phyloP scores from a whole-genome alignment of 176 grass and related monocot species.

The Aegilops tauschii region DNA sequence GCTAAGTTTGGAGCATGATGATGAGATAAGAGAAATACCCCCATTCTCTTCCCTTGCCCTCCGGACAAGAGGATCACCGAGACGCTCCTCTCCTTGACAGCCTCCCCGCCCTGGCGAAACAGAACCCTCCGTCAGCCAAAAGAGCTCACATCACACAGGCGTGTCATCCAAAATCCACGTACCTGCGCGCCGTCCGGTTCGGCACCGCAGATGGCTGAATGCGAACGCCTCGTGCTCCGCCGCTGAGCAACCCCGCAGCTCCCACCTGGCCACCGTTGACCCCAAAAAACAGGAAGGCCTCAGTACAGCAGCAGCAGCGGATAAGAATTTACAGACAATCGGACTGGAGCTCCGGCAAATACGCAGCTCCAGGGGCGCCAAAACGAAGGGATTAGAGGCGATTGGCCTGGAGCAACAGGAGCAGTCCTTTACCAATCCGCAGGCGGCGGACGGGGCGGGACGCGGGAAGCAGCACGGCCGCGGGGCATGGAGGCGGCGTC shows the following conservation, averaged over 20 bases:
- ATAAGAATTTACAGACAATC: not conserved
- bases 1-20: not conserved
- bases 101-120: constrained; percentile 32
- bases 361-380: not conserved
- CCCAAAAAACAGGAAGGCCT: not conserved
- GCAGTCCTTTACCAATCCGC: constrained; percentile 27
- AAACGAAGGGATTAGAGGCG: not conserved
- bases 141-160: too few relatives aligned
- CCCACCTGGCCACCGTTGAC: constrained; percentile 19
- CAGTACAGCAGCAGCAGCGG: not conserved
- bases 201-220: constrained; percentile 17
- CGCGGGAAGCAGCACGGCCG: not conserved
- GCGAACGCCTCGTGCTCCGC: not conserved
- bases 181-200: constrained; percentile 36
- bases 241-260: constrained; percentile 18
- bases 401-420: not conserved
- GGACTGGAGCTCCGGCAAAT: not conserved
- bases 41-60: constrained; percentile 86
- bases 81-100: constrained; percentile 80
- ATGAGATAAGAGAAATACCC: constrained; percentile 45
- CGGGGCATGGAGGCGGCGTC: not conserved
- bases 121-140: not conserved
- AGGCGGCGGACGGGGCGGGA: not conserved
- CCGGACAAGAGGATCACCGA: constrained; percentile 91
- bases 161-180: too few relatives aligned